Evolutionary conservation across 768 basidiomycete species (phyloP), one percentile per base, ranked within the genome.

Genomic region (Russula earlei): DNA sequence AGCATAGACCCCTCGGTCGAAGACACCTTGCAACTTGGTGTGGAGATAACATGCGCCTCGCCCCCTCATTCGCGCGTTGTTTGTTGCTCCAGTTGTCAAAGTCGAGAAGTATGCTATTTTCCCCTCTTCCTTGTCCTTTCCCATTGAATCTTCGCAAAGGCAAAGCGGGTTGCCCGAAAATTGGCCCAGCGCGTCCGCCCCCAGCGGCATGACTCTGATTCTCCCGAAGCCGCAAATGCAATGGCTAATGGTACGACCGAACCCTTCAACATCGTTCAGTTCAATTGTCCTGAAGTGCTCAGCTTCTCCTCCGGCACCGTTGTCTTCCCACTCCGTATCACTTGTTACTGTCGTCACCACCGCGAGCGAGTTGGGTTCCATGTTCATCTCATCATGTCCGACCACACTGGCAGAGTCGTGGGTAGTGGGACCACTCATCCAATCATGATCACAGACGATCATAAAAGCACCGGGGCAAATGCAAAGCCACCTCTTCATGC

Each of bases 401-500:
- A 96, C 63, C 74, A 83, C 63, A 74, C 72, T 24, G 94, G 93
- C 2, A 79, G 86, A 20, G 70, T 91, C 46, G 82, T 98, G 51
- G 94, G 90, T 14, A 77, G 80, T 8, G 92, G 91, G 5, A 78
- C 75, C 52, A 89, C 92, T 1, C 81, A 84, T 29, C 91, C 95
- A 4, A 93, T 99, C 63, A 94, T 98, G 85, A 98, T 98, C 62
- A 99, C 95, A 1, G 96, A 99, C 73, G 96, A 99, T 70, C 96
- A 99, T 74, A 99, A 99, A 72, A 92, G 90, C 27, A 80, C 74
- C 4, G 68, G 66, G 7, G 64, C 67, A 54, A 67, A 61, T 40
- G 52, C 64, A n/a, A 66, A 68, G 64, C 63, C 55, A 3, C 43
- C 52, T 22, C 45, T 19, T 15, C 29, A 58, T 29, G 34, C 37